Evolutionary conservation across 768 basidiomycete genomes (phyloP).

Genomic region (Suillus luteus): DNA sequence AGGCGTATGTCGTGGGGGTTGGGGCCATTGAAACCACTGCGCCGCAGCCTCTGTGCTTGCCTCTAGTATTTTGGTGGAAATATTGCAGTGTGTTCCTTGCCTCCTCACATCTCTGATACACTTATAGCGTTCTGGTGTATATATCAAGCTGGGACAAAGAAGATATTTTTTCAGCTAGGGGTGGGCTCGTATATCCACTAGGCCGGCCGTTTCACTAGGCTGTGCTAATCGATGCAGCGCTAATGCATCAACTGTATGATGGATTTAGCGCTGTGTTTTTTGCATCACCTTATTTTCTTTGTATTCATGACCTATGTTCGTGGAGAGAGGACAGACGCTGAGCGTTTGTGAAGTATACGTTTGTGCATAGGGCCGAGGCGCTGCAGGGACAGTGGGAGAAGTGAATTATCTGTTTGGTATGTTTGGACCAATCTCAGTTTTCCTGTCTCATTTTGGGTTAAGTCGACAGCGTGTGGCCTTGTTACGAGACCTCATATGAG

Average conservation of each 20-base stretch:
- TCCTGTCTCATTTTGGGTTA: background rate
- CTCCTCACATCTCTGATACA: background rate
- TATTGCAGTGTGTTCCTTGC: background rate
- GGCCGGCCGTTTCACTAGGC: too few relatives aligned
- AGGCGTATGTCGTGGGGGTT: too few relatives aligned
- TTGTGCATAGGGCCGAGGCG: too few relatives aligned
- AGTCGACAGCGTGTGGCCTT: background rate
- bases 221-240: too few relatives aligned
- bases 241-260: too few relatives aligned
- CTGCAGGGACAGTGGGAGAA: background rate
- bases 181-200: too few relatives aligned
- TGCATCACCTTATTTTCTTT: too few relatives aligned
- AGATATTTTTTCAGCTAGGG: too few relatives aligned
- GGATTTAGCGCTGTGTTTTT: too few relatives aligned
- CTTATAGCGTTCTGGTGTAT: background rate
- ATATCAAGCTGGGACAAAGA: background rate
- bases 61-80: background rate
- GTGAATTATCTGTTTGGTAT: background rate
- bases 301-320: too few relatives aligned
- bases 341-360: background rate
- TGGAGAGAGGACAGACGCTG: too few relatives aligned
- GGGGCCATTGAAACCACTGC: background rate
- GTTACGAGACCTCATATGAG: background rate
- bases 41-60: background rate
- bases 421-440: background rate